Percentiles rank a stretch among this genome's conserved stretches.
Evolutionary conservation across 176 grass and related monocot species (phyloP).

Genomic region (Areca catechu): DNA sequence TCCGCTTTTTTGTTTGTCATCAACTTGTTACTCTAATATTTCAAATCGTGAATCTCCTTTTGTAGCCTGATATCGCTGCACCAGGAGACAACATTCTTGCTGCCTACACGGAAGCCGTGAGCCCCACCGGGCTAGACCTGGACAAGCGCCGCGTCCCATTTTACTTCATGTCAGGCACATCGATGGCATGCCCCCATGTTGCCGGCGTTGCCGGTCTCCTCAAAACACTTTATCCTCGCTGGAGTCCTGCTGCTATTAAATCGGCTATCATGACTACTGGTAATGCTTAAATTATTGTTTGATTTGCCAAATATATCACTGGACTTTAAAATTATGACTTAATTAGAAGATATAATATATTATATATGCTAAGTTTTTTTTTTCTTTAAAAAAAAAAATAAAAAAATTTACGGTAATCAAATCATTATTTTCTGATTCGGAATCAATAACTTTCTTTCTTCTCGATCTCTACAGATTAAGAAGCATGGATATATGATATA

Average conservation of each 20-base stretch:
- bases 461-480: too few species aligned
- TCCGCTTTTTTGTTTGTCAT: too few species aligned
- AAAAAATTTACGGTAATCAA: too few species aligned
- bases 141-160: slow-evolving; percentile 13
- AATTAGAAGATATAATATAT: too few species aligned
- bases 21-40: background rate
- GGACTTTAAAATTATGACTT: too few species aligned
- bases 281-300: background rate
- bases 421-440: too few species aligned
- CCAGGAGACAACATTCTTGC: slow-evolving; percentile 28
- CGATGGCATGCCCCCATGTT: slow-evolving; percentile 37
- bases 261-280: slow-evolving; percentile 39
- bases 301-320: too few species aligned
- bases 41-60: background rate
- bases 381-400: too few species aligned
- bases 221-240: slow-evolving; percentile 19
- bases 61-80: slow-evolving; percentile 30
- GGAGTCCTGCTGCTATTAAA: slow-evolving; percentile 30
- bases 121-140: background rate
- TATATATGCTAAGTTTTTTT: too few species aligned
- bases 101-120: slow-evolving; percentile 8
- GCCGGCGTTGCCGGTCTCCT: slow-evolving; percentile 23
- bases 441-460: too few species aligned
- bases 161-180: slow-evolving; percentile 26
- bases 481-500: too few species aligned